Percentiles rank a stretch among this genome's conserved stretches.
phyloP scores from a whole-genome alignment of 129 eudicot species.

The Lactuca saligna region DNA sequence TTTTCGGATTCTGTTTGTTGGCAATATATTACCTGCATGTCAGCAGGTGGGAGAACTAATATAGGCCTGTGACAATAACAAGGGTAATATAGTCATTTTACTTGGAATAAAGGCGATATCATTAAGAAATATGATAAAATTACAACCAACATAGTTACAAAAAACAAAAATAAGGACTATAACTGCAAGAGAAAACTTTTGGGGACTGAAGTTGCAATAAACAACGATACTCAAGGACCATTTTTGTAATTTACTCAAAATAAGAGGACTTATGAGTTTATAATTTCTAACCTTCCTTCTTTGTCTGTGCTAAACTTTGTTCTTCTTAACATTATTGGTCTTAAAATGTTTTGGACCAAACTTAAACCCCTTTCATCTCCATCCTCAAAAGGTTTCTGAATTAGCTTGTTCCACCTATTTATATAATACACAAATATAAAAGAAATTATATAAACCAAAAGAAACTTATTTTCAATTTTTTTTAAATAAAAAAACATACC shows the following conservation, averaged over 20 bases:
- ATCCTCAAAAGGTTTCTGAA: conserved; percentile 96
- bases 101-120: too few relatives aligned
- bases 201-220: too few relatives aligned
- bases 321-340: conserved; percentile 91
- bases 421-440: neutral
- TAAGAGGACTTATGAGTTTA: neutral
- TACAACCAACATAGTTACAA: too few relatives aligned
- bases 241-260: too few relatives aligned
- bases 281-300: conserved; percentile 72
- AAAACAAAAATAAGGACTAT: too few relatives aligned
- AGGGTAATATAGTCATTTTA: neutral
- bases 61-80: conserved; percentile 66
- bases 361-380: conserved; percentile 95
- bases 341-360: conserved; percentile 79
- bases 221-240: too few relatives aligned
- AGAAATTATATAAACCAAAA: neutral
- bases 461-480: neutral
- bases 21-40: conserved; percentile 73
- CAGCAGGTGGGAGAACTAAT: conserved; percentile 92
- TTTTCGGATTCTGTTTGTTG: conserved; percentile 84
- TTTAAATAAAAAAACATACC: conserved; percentile 46
- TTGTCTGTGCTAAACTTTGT: conserved; percentile 81
- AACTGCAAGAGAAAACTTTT: too few relatives aligned
- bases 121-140: too few relatives aligned
- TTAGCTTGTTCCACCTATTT: conserved; percentile 90